Base-by-base conservation (phyloP, 1,139 yeast species). In the Candida sp. region DNA sequence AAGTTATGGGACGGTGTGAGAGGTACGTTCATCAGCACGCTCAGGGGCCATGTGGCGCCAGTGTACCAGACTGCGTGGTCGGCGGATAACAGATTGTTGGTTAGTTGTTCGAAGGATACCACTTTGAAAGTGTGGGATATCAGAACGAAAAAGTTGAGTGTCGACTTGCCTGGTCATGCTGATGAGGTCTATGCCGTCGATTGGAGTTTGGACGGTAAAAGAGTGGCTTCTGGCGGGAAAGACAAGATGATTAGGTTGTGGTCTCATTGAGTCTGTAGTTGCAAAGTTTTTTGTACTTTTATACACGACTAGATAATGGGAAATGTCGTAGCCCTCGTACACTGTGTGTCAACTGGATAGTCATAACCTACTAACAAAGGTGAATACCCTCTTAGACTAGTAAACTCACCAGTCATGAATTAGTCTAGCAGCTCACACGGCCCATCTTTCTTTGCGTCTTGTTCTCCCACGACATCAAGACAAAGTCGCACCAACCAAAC, bases 1-100 rank as follows among this genome's bases (percentile, higher is more conserved):
- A 94, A 94, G 70, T 73, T 94, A 48, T 94, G 99, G 99, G 98
- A 93, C 66, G 99, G 98, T 31, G 74, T 90, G 57, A 88, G 90
- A 54, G 99, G 99, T 38, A 89, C 89, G 49, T 94, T 93, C 60
- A 72, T 94, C 41, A 85, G 96, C 5, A 92, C 98, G 0, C 84
- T 96, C 62, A 79, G 99, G 58, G 99, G 99, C 3, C 99, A 94
- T 67, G 99, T 94, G 53, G 98, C 98, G 0, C 92, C 98, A 3
- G 99, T 94, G 0, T 94, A 94, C 67, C 98, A 93, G 71, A 92
- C 97, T n/a, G 92, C 98, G 0, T 94, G 99, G 99, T 91, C 98
- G 3, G 88, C 97, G 2, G 99, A 94, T 66, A 90, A 94, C 67
- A 78, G 99, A 57, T 75, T 94, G 44, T 75, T 94, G 52, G 99